Base-by-base conservation (phyloP, 257 asterid species). In the Leonotis leonurus region DNA sequence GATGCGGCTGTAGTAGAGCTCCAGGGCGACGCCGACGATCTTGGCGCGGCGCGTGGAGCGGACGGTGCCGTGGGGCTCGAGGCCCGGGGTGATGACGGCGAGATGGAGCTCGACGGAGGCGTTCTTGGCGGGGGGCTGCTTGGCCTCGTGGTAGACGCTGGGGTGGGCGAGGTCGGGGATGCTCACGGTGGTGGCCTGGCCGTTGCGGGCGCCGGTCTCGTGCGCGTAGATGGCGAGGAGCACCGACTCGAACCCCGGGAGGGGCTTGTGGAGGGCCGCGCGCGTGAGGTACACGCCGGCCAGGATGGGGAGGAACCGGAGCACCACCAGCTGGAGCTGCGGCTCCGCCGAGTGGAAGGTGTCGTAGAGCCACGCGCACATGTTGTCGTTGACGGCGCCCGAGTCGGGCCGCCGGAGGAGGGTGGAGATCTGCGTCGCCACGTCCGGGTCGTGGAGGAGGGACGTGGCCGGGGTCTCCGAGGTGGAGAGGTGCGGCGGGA, bases 281-380 rank as follows among this genome's bases (percentile, higher is more conserved):
- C 95, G 81, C 2, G 97, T 77, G 56, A 92, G 89, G 70, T 92
- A 92, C 5, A 78, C 84, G 11, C 95, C 97, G 45, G 86, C 88
- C 11, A 92, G 72, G 60, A 71, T 51, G 3, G 99, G 99, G 60
- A 92, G 64, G 71, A 78, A 89, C 16, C 87, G 82, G 77, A 89
- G 96, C 66, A 92, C 97, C 36, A 83, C 88, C 16, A 92, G 80
- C 22, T 83, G 95, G 70, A 92, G 99, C 36, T 82, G 84, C 8
- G 85, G 77, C 39, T 74, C 80, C 62, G 78, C 63, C 65, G 97
- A 72, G 70, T 85, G 95, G 82, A 92, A 92, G 20, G 99, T 89
- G 67, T 92, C 97, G 80, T 89, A 92, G 27, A 92, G 93, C 98
- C 98, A 92, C 1, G 93, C 95, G 68, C 97, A 92, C 53, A 92